Conservation (phyloP, 2,329 filamentous ascomycete species). For the Cladosporium sp. region DNA sequence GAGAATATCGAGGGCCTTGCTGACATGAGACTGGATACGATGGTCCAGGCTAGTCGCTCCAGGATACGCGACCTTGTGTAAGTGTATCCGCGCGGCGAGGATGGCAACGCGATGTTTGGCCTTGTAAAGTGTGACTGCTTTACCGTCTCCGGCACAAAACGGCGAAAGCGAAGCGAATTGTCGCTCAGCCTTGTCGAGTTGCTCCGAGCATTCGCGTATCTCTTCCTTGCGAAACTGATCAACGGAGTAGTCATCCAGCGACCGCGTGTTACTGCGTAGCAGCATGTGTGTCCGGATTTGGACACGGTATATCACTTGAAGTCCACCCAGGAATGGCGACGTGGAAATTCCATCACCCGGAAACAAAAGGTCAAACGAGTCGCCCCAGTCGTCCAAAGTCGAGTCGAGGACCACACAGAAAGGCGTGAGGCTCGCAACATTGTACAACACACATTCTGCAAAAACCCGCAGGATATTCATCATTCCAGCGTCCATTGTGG, state of each 20-base stretch:
- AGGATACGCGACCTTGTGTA: slow-evolving; percentile 20
- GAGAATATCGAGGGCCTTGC: neutral
- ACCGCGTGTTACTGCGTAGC: slow-evolving; percentile 12
- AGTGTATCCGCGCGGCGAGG: slow-evolving; percentile 20
- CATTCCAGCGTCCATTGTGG: neutral
- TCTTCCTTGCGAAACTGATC: neutral
- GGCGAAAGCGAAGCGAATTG: neutral
- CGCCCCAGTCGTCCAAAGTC: slow-evolving; percentile 18
- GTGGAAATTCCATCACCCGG: slow-evolving; percentile 14
- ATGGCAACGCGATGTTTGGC: slow-evolving; percentile 22
- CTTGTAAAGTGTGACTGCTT: slow-evolving; percentile 12
- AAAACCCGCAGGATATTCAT: slow-evolving; percentile 22
- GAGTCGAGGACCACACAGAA: slow-evolving; percentile 4
- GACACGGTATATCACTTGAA: slow-evolving; percentile 22
- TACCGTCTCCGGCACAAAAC: too few relatives aligned
- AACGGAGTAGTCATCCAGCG: neutral
- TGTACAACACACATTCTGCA: slow-evolving; percentile 25
- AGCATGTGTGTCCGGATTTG: slow-evolving; percentile 20
- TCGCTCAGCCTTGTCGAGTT: neutral
- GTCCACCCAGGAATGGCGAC: slow-evolving; percentile 23
- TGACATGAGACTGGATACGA: slow-evolving; percentile 6
- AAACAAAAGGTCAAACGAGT: slow-evolving; percentile 13
- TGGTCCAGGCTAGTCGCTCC: slow-evolving; percentile 1
- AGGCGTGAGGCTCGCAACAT: slow-evolving; percentile 18
- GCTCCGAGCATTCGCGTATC: neutral